Base-by-base conservation (phyloP, 805 yeast genomes). In the Cyberlindnera xishuangbannaensis region DNA sequence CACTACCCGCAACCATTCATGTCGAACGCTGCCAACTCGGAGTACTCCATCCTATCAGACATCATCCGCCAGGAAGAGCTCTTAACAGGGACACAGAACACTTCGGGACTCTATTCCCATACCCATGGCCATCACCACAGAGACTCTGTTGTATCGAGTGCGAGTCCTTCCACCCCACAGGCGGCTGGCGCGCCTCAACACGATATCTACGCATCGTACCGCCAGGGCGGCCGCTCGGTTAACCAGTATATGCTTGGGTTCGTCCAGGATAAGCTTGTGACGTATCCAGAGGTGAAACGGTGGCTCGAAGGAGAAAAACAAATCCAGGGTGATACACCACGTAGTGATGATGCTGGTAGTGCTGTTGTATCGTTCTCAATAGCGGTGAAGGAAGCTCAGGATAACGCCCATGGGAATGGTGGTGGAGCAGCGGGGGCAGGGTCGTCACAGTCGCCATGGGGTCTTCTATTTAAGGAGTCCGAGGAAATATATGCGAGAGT, bases 401-500 rank as follows among this genome's bases (percentile, higher is more conserved):
- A 40, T 25, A n/a, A n/a, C n/a, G n/a, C n/a, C n/a, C n/a, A n/a
- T n/a, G n/a, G n/a, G n/a, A n/a, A n/a, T n/a, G 36, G 18, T 21
- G 37, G 18, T 24, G 40, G 40, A 3, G 22, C 26, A 9, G 13
- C 28, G n/a, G 18, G 24, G 4, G 6, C 29, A n/a, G 34, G 30
- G n/a, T 28, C 29, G 9, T 43, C 43, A 11, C 33, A 22, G 10
- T 39, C 47, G n/a, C 35, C 30, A 15, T 39, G 67, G 47, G 75
- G 74, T 1, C 44, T 69, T 18, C 47, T 63, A 16, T 76, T 60
- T 54, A 68, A 67, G 37, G 84, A 81, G 42, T 85, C 92, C 0
- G 78, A 76, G 48, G 90, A 83, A 42, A 81, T 90, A 11, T 92
- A 90, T 59, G 76, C 81, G 15, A 68, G 74, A 32, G 83, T 90